Base-by-base conservation (phyloP, 805 yeast genomes). In the Lipomyces mesembrius region DNA sequence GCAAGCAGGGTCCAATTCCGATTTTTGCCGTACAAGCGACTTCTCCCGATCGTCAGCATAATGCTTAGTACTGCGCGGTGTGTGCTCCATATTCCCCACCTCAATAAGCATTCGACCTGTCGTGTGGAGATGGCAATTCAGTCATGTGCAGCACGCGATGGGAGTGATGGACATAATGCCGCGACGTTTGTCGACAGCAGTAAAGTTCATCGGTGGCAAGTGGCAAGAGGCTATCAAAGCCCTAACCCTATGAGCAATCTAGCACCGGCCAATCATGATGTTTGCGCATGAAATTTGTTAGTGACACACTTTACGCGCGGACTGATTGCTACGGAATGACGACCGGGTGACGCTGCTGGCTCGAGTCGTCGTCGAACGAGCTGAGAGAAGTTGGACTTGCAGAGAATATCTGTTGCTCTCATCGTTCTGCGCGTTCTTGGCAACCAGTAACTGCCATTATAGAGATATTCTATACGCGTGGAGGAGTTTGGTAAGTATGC, bases 231-330 rank as follows among this genome's bases (percentile, higher is more conserved):
- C 32, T 5, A 29, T 29, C 7, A 29, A 29, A 29, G 32, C 32
- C 53, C 53, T 49, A 49, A 49, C 27, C 53, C 53, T 49, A 49
- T 49, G 53, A 49, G 53, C 27, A 5, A 29, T 17, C 27, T 20
- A 3, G 14, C 20, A 6, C 8, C 27, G 14, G 8, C 53, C 53
- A 49, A 49, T 49, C 53, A 49, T 22, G 14, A 11, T 11, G 11
- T 12, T 8, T 14, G 17, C 7, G 53, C 53, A 9, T 49, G 14
- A 22, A n/a, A 49, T 22, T 49, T 49, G 27, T 25, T 52, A 29
- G 34, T 52, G 55, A 43, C 20, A 25, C 3, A 9, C 20, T 9
- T 1, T 22, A n/a, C 34, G 49, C 17, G 17, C 55, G 34, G 27
- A 14, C 55, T 52, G n/a, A 25, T 9, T 25, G 6, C 1, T 52